Conservation (phyloP, 2,329 filamentous ascomycete genomes). For the Emmonsia crescens region DNA sequence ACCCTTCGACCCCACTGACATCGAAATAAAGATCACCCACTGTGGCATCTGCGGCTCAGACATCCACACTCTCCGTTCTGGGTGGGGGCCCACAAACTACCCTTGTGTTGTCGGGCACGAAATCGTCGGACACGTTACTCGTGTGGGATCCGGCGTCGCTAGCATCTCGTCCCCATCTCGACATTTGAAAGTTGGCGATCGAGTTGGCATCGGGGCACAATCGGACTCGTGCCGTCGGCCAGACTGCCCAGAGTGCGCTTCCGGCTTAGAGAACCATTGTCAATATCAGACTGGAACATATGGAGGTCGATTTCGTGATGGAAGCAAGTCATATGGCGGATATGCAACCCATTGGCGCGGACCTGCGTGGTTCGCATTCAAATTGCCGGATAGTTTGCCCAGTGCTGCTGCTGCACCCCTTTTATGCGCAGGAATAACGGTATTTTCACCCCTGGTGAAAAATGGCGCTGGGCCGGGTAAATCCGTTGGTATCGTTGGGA, state of each 20-base stretch:
- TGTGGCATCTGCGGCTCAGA: conserved; percentile 58
- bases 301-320: conserved; percentile 25
- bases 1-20: conserved; percentile 47
- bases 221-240: conserved; percentile 46
- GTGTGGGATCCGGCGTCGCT: conserved; percentile 55
- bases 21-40: conserved; percentile 56
- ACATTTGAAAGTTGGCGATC: conserved; percentile 51
- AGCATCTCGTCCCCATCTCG: conserved; percentile 23
- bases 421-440: conserved; percentile 67
- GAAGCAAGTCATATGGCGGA: conserved; percentile 51
- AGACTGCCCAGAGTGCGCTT: conserved; percentile 33
- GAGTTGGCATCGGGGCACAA: conserved; percentile 56
- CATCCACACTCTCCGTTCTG: conserved; percentile 47
- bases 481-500: conserved; percentile 58
- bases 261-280: conserved; percentile 32
- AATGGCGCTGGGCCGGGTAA: conserved; percentile 61
- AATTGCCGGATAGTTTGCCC: conserved; percentile 42
- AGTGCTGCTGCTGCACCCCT: conserved; percentile 53
- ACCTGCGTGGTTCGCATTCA: conserved; percentile 48
- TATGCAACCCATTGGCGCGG: conserved; percentile 47
- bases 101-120: conserved; percentile 47
- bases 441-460: conserved; percentile 57
- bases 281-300: conserved; percentile 28
- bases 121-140: conserved; percentile 58
- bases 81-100: conserved; percentile 39